phyloP scores from a whole-genome alignment of 1,284 basidiomycete genomes.

The Sporisorium sorghi region DNA sequence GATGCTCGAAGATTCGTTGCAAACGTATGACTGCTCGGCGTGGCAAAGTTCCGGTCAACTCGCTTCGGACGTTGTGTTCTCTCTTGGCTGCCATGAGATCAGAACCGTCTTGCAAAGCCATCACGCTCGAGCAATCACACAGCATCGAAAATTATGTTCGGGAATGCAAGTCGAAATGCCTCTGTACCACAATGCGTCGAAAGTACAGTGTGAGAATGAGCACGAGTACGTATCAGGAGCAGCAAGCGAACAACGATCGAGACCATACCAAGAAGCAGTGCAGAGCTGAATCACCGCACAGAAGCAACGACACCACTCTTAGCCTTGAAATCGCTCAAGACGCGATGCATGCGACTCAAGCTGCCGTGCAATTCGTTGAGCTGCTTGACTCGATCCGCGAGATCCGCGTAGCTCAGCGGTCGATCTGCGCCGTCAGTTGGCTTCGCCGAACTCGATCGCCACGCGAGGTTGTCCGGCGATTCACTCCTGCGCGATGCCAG shows the following conservation, averaged over 20 bases:
- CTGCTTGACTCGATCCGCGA: slow-evolving; percentile 26
- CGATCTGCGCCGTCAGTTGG: neutral
- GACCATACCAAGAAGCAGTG: too few species aligned
- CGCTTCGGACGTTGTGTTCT: too few species aligned
- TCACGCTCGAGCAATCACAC: neutral
- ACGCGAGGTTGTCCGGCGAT: slow-evolving; percentile 35
- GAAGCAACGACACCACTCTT: slow-evolving; percentile 5
- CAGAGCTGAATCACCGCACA: neutral
- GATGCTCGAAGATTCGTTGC: too few species aligned
- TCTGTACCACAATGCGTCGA: neutral
- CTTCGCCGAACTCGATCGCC: slow-evolving; percentile 14
- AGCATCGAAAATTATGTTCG: too few species aligned
- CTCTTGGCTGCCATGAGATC: too few species aligned
- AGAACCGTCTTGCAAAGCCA: neutral
- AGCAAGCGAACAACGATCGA: too few species aligned
- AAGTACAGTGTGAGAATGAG: too few species aligned
- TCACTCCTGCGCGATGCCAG: slow-evolving; percentile 21
- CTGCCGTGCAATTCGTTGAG: slow-evolving; percentile 41
- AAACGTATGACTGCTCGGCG: too few species aligned
- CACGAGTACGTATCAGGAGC: too few species aligned
- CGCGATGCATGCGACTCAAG: slow-evolving; percentile 45
- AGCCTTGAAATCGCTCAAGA: slow-evolving; percentile 42
- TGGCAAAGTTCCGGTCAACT: too few species aligned
- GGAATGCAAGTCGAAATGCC: neutral
- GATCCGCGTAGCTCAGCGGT: slow-evolving; percentile 40